Percentiles rank a stretch among this genome's conserved stretches.
phyloP scores from a whole-genome alignment of 164 flowering plant genomes.

The Berberis vulgaris region DNA sequence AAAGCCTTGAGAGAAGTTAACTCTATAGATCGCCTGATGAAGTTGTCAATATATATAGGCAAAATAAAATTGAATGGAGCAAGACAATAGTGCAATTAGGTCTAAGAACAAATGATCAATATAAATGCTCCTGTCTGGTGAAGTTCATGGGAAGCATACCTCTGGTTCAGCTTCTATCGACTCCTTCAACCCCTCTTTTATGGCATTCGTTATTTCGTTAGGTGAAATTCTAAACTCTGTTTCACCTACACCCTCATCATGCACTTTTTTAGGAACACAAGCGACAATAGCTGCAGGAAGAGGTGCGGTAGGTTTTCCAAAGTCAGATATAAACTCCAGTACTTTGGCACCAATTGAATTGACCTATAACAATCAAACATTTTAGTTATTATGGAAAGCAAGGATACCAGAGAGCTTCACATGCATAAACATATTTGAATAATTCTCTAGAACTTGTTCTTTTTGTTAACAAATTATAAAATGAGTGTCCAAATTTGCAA shows the following conservation, averaged over 20 bases:
- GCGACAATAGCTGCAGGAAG: constrained; percentile 97
- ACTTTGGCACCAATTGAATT: constrained; percentile 77
- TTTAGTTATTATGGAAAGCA: background rate
- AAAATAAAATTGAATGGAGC: background rate
- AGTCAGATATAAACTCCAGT: constrained; percentile 82
- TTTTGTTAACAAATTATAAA: no score
- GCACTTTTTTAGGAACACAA: constrained; percentile 87
- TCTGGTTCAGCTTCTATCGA: constrained; percentile 92
- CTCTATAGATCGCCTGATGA: no score
- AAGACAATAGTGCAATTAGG: background rate
- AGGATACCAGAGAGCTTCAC: no score
- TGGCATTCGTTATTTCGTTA: constrained; percentile 69
- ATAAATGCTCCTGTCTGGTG: background rate
- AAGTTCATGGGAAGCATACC: constrained; percentile 32
- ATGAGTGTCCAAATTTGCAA: no score
- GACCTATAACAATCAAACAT: constrained; percentile 39
- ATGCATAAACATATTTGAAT: no score
- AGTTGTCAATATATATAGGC: background rate
- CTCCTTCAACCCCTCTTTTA: constrained; percentile 61
- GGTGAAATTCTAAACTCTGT: constrained; percentile 69
- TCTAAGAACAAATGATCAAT: background rate
- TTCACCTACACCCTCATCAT: constrained; percentile 79
- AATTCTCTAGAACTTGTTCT: no score
- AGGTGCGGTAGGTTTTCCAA: constrained; percentile 82
- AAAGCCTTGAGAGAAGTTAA: no score